phyloP scores from a whole-genome alignment of 2,329 filamentous ascomycete genomes.

The Thielaviopsis populi region DNA sequence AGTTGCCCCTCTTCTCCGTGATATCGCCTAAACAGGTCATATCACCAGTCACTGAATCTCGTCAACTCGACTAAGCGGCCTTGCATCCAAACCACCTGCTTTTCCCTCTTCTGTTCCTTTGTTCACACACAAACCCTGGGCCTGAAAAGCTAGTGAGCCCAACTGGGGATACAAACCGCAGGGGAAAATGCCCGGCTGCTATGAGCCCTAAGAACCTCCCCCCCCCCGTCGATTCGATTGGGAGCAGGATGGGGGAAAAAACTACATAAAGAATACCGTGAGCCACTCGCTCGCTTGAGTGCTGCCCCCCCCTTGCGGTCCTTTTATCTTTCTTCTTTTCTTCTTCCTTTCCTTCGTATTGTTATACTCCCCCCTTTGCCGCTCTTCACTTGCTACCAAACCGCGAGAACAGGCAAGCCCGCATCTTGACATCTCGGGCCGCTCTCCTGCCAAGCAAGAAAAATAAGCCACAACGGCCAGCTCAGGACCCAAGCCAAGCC shows the following conservation, averaged over 20 bases:
- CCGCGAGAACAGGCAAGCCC: neutral
- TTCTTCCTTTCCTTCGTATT: neutral
- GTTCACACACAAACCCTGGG: neutral
- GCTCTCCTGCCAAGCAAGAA: neutral
- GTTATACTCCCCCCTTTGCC: neutral
- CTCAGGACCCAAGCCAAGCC: neutral
- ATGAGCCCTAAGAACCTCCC: neutral
- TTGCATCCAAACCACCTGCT: neutral
- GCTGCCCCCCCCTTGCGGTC: neutral
- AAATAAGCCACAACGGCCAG: neutral
- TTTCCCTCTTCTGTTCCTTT: neutral
- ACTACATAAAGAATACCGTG: neutral
- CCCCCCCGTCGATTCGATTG: neutral
- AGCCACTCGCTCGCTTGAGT: neutral
- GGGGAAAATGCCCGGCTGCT: neutral
- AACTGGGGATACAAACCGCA: neutral
- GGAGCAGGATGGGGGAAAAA: neutral
- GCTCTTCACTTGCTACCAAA: neutral
- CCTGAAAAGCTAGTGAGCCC: neutral
- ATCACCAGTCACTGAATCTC: neutral
- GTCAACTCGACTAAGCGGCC: neutral
- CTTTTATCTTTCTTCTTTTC: neutral
- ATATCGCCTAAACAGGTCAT: neutral
- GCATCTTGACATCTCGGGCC: neutral
- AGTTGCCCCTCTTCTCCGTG: neutral